A percentile compares a stretch with the other conserved stretches of the same genome.
These are phyloP conservation scores for Phytophthora melonis DNA, from an alignment of 352 stramenopile species.

Conservation along the genomic window DNA sequence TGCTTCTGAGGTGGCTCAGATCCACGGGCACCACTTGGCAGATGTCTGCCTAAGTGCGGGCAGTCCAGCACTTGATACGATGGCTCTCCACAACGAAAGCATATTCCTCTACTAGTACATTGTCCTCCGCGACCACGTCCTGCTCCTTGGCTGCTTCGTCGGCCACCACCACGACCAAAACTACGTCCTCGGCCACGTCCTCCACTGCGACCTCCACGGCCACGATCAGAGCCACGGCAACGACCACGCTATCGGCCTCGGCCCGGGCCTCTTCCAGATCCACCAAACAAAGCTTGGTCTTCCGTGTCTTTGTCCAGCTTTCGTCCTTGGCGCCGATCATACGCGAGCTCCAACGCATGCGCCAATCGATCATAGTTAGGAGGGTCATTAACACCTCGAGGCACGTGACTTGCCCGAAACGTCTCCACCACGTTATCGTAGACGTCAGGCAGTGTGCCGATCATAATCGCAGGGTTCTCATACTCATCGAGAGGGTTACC, in stretches of 20 bases:
- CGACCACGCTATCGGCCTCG: not conserved
- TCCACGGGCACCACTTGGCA: too few relatives aligned
- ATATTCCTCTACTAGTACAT: not conserved
- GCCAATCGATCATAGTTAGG: not conserved
- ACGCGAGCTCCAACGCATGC: not conserved
- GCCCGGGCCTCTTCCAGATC: not conserved
- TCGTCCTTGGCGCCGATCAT: not conserved
- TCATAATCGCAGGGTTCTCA: constrained; percentile 22
- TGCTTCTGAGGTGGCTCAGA: too few relatives aligned
- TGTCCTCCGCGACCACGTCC: not conserved
- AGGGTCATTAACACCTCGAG: constrained; percentile 8
- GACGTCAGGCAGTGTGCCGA: constrained; percentile 3
- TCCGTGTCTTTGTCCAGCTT: not conserved
- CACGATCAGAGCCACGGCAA: not conserved
- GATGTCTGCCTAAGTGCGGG: not conserved
- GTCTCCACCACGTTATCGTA: constrained; percentile 25
- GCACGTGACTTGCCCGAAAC: constrained; percentile 19
- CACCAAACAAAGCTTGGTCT: not conserved
- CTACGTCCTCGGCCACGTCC: not conserved
- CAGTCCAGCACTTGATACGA: not conserved
- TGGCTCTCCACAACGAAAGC: not conserved
- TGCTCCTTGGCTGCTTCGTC: not conserved
- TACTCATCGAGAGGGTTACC: constrained; percentile 18
- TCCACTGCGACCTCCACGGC: too few relatives aligned
- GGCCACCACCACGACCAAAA: not conserved